Percentiles rank a stretch among this genome's conserved stretches.
Evolutionary conservation across 192 early-diverging fungal species (phyloP).

Genomic region (Phlyctochytrium bullatum): DNA sequence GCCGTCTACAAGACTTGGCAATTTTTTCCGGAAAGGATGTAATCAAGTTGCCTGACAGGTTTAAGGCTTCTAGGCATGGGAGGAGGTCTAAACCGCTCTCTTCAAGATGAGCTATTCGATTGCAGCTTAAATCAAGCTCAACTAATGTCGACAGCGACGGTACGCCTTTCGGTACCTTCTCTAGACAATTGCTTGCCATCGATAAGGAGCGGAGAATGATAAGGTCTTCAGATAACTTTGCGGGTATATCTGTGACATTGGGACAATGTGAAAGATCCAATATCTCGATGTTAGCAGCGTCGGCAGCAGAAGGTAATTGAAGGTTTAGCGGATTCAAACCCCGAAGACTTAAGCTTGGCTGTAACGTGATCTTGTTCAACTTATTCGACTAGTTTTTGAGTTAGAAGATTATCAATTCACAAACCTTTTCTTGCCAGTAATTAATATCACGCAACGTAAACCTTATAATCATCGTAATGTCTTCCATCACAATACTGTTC

Average conservation of each 20-base stretch:
- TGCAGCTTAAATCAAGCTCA: slow-evolving; percentile 75
- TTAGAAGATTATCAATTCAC: slow-evolving; percentile 3
- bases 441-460: slow-evolving; percentile 59
- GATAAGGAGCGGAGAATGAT: slow-evolving; percentile 61
- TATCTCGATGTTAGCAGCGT: slow-evolving; percentile 68
- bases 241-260: slow-evolving; percentile 71
- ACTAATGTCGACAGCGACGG: slow-evolving; percentile 61
- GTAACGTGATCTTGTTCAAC: slow-evolving; percentile 20
- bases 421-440: slow-evolving; percentile 21
- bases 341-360: slow-evolving; percentile 60
- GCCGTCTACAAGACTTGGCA: slow-evolving; percentile 44
- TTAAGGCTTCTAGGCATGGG: slow-evolving; percentile 55
- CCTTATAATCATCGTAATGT: slow-evolving; percentile 81
- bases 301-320: slow-evolving; percentile 71
- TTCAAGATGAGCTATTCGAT: slow-evolving; percentile 66
- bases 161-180: slow-evolving; percentile 65
- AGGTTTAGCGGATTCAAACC: slow-evolving; percentile 72
- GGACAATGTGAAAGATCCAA: slow-evolving; percentile 84
- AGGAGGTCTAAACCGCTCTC: slow-evolving; percentile 64
- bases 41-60: slow-evolving; percentile 72
- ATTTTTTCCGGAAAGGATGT: slow-evolving; percentile 67
- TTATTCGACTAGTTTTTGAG: slow-evolving; percentile 7
- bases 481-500: slow-evolving; percentile 76
- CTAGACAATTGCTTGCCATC: slow-evolving; percentile 69
- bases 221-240: slow-evolving; percentile 80